Percentiles rank a stretch among this genome's conserved stretches.
Evolutionary conservation across 345 rosid species (phyloP).

Genomic region (Reutealis trisperma): DNA sequence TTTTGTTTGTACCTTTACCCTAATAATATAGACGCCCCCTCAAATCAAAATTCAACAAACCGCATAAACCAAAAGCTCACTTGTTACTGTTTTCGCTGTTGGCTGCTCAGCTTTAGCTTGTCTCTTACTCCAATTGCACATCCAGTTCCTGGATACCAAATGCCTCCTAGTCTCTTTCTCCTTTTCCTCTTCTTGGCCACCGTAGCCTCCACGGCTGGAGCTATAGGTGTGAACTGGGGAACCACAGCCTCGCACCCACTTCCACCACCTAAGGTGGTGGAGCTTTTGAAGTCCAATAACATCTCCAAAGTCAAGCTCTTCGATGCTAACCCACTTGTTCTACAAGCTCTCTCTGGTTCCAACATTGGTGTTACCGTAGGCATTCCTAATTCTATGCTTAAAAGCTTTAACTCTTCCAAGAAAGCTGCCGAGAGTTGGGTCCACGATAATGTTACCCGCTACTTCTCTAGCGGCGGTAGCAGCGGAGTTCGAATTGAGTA

Average conservation of each 20-base stretch:
- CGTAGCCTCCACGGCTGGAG: constrained; percentile 26
- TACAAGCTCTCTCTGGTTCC: constrained; percentile 76
- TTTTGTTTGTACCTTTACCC: no score
- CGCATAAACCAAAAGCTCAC: no score
- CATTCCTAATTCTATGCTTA: constrained; percentile 65
- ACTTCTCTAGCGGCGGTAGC: constrained; percentile 48
- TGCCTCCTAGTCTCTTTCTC: constrained; percentile 26
- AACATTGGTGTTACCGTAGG: constrained; percentile 68
- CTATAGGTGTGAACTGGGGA: constrained; percentile 84
- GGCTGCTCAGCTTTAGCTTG: background rate
- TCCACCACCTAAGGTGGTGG: constrained; percentile 72
- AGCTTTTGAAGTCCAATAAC: constrained; percentile 82
- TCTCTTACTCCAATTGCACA: background rate
- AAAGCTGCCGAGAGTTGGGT: constrained; percentile 86
- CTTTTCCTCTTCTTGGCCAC: constrained; percentile 30
- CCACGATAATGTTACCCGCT: constrained; percentile 96
- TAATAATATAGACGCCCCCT: no score
- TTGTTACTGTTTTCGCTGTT: no score
- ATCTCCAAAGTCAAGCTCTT: constrained; percentile 69
- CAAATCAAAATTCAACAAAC: no score
- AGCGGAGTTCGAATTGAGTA: constrained; percentile 71
- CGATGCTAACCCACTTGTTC: constrained; percentile 73
- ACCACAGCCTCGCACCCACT: constrained; percentile 77
- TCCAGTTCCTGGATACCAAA: background rate
- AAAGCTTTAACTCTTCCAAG: constrained; percentile 63